Percentiles rank a stretch among this genome's conserved stretches.
phyloP scores from a whole-genome alignment of 805 yeast species.

The Danielozyma ontarioensis region DNA sequence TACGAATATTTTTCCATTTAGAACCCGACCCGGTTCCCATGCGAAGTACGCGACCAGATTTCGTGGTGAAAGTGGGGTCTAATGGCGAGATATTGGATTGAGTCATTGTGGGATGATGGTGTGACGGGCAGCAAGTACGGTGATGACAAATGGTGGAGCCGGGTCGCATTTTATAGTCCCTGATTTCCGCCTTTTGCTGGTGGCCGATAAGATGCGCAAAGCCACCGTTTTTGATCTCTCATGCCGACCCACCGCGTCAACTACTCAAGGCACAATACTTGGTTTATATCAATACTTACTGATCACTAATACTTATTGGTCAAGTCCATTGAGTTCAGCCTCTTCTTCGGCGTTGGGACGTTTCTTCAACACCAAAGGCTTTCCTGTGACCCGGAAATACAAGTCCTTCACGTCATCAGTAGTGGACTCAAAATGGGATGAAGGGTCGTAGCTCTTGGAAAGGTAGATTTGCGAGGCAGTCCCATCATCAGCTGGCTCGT shows the following conservation, averaged over 20 bases:
- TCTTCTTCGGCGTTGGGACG: conserved; percentile 67
- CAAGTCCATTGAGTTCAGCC: conserved; percentile 36
- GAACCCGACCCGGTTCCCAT: conserved; percentile 58
- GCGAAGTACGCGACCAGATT: conserved; percentile 30
- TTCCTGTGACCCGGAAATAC: conserved; percentile 87
- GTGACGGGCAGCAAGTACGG: no score
- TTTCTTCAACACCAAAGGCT: conserved; percentile 81
- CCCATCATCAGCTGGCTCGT: conserved; percentile 85
- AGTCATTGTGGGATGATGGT: no score
- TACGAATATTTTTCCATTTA: conserved; percentile 16
- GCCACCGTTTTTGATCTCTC: no score
- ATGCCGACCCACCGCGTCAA: no score
- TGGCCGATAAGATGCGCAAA: no score
- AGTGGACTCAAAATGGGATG: conserved; percentile 92
- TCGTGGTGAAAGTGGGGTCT: conserved; percentile 18
- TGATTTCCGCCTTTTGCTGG: no score
- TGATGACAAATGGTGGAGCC: no score
- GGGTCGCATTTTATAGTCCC: no score
- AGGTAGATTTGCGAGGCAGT: conserved; percentile 70
- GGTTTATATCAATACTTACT: neutral
- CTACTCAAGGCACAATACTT: no score
- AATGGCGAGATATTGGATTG: conserved; percentile 5
- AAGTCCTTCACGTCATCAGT: conserved; percentile 96
- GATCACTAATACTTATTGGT: conserved; percentile 1
- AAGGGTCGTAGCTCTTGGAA: conserved; percentile 87